These are phyloP conservation scores for Dalbergia cochinchinensis DNA, from an alignment of 306 rosid genomes.

Conservation along the genomic window DNA sequence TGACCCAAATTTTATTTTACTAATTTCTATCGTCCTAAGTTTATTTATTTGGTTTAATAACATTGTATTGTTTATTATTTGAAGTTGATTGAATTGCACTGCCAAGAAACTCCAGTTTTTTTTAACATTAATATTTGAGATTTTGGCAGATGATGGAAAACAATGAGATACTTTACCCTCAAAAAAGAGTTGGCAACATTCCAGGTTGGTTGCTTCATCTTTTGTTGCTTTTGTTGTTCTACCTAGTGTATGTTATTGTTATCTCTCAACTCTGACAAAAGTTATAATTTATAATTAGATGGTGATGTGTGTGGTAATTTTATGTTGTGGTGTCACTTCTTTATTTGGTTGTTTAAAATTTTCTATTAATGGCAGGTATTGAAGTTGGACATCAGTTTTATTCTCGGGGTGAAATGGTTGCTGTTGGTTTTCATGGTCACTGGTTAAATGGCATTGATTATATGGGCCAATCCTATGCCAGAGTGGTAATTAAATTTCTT, in stretches of 20 bases:
- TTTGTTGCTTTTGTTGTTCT: slow-evolving; percentile 24
- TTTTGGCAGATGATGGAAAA: slow-evolving; percentile 72
- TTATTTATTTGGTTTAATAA: slow-evolving; percentile 11
- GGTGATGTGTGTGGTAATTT: background rate
- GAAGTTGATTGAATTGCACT: background rate
- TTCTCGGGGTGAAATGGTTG: slow-evolving; percentile 99
- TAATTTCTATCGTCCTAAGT: background rate
- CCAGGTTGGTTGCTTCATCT: slow-evolving; percentile 72
- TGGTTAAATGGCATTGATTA: slow-evolving; percentile 97
- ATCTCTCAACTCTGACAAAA: background rate
- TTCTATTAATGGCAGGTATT: slow-evolving; percentile 68
- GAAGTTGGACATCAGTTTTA: slow-evolving; percentile 90
- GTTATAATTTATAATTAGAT: slow-evolving; percentile 12
- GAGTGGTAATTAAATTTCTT: slow-evolving; percentile 63
- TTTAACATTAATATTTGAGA: slow-evolving; percentile 34
- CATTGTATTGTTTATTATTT: background rate
- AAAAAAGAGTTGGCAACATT: slow-evolving; percentile 76
- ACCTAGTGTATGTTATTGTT: background rate
- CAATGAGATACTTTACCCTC: slow-evolving; percentile 59
- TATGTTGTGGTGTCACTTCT: background rate
- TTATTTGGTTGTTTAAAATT: slow-evolving; percentile 31
- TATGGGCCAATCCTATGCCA: slow-evolving; percentile 71
- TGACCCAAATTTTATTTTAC: background rate
- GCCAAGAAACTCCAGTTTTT: background rate
- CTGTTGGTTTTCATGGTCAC: slow-evolving; percentile 92